Evolutionary conservation across 805 yeast genomes (phyloP).

Genomic region (Ogataea pini): DNA sequence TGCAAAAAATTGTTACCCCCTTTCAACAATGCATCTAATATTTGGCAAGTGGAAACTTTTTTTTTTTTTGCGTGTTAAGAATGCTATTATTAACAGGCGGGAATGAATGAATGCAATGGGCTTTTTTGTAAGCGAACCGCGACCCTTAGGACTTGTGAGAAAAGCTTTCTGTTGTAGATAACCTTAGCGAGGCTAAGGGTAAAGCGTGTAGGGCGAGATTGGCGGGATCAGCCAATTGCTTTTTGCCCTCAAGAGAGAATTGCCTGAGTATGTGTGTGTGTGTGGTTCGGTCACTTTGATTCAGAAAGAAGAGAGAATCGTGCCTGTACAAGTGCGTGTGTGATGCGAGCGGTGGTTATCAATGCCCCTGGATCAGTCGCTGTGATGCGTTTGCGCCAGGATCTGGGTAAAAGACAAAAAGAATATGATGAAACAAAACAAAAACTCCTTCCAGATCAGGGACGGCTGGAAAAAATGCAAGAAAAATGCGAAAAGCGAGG

Average conservation of each 20-base stretch:
- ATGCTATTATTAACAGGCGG: slow-evolving; percentile 1
- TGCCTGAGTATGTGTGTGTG: neutral
- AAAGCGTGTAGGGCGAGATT: neutral
- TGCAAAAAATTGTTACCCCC: neutral
- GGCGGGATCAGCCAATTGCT: slow-evolving; percentile 1
- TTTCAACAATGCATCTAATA: neutral
- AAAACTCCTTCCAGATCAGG: neutral
- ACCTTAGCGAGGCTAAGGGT: neutral
- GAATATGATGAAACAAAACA: neutral
- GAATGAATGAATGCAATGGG: slow-evolving; percentile 1
- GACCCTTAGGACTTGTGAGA: neutral
- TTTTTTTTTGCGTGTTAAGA: neutral
- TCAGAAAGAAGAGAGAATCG: no score
- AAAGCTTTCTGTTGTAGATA: neutral
- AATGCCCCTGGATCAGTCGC: neutral
- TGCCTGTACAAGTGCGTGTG: neutral
- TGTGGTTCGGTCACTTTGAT: neutral
- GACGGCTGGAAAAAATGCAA: neutral
- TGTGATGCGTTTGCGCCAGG: neutral
- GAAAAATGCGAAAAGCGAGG: neutral
- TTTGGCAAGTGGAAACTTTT: neutral
- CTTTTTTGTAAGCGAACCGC: neutral
- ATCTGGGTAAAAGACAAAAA: neutral
- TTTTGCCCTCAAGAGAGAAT: neutral
- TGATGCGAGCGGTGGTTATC: neutral